phyloP scores from a whole-genome alignment of 192 early-diverging fungal species.

The Cladochytrium replicatum region DNA sequence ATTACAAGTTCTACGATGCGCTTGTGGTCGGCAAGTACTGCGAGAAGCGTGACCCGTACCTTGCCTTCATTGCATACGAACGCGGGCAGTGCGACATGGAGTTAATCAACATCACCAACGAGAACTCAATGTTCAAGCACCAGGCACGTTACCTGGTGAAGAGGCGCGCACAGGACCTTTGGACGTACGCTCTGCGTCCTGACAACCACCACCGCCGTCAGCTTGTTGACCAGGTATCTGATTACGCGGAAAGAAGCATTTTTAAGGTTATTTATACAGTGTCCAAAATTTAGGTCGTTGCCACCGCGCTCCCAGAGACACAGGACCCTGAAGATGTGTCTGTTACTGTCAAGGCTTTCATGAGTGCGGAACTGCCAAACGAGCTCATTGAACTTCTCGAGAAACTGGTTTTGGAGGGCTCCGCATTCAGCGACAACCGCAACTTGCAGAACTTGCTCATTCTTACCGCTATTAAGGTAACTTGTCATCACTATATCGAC shows the following conservation, averaged over 20 bases:
- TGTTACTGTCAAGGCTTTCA: conserved; percentile 94
- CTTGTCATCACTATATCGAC: neutral
- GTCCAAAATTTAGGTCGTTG: conserved; percentile 67
- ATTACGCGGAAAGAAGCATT: neutral
- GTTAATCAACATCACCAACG: conserved; percentile 90
- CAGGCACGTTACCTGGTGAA: conserved; percentile 94
- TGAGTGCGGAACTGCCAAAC: conserved; percentile 91
- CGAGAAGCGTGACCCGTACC: conserved; percentile 94
- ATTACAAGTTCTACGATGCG: conserved; percentile 73
- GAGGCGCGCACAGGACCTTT: conserved; percentile 73
- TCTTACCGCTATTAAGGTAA: conserved; percentile 85
- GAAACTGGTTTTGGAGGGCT: conserved; percentile 88
- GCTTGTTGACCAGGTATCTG: conserved; percentile 77
- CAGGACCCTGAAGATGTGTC: conserved; percentile 97
- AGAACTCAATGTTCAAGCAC: conserved; percentile 99
- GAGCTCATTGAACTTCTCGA: conserved; percentile 96
- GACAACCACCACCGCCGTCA: conserved; percentile 75
- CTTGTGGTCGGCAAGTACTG: conserved; percentile 94
- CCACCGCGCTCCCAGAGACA: conserved; percentile 85
- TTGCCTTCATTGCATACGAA: conserved; percentile 91
- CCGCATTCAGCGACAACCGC: conserved; percentile 89
- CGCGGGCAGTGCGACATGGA: conserved; percentile 92
- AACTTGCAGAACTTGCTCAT: conserved; percentile 97
- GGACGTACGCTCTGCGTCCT: conserved; percentile 70
- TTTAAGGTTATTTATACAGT: too few relatives aligned